phyloP scores from a whole-genome alignment of 176 grass and related monocot species.

The Luzula sylvatica region DNA sequence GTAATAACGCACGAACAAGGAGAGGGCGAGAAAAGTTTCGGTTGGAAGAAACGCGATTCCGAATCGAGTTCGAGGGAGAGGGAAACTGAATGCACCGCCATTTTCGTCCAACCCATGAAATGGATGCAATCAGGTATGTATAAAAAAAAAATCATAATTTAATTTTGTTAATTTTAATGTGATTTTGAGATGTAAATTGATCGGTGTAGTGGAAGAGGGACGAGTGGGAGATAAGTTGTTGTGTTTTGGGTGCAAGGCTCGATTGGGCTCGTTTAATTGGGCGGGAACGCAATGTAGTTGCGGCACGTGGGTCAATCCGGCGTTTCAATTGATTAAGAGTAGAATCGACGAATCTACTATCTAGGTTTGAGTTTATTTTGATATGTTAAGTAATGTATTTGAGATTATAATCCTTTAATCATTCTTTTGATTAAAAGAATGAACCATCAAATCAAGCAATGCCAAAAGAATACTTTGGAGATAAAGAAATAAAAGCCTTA shows the following conservation, averaged over 20 bases:
- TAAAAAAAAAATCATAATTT: background rate
- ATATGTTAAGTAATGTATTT: too few relatives aligned
- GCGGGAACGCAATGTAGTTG: slow-evolving; percentile 83
- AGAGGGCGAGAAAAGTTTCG: slow-evolving; percentile 36
- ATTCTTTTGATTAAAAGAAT: slow-evolving; percentile 9
- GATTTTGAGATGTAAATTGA: background rate
- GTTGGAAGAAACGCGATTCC: slow-evolving; percentile 26
- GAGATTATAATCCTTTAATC: too few relatives aligned
- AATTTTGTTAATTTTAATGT: slow-evolving; percentile 5
- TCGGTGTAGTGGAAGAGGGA: slow-evolving; percentile 52
- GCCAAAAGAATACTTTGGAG: slow-evolving; percentile 20
- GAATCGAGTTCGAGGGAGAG: slow-evolving; percentile 10
- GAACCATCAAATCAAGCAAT: slow-evolving; percentile 18
- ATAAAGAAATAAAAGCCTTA: slow-evolving; percentile 20
- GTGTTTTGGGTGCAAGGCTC: slow-evolving; percentile 80
- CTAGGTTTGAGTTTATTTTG: slow-evolving; percentile 3
- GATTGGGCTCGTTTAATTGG: slow-evolving; percentile 81
- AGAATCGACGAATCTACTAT: slow-evolving; percentile 46
- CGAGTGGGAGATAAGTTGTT: slow-evolving; percentile 57
- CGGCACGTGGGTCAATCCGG: slow-evolving; percentile 75
- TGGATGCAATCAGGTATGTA: slow-evolving; percentile 87
- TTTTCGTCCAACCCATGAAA: slow-evolving; percentile 87
- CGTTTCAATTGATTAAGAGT: slow-evolving; percentile 81
- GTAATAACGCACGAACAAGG: slow-evolving; percentile 59
- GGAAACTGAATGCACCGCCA: slow-evolving; percentile 45